Evolutionary conservation across 805 yeast species (phyloP), one percentile per base, ranked within the genome.

Genomic region (Starmerella bacillaris): DNA sequence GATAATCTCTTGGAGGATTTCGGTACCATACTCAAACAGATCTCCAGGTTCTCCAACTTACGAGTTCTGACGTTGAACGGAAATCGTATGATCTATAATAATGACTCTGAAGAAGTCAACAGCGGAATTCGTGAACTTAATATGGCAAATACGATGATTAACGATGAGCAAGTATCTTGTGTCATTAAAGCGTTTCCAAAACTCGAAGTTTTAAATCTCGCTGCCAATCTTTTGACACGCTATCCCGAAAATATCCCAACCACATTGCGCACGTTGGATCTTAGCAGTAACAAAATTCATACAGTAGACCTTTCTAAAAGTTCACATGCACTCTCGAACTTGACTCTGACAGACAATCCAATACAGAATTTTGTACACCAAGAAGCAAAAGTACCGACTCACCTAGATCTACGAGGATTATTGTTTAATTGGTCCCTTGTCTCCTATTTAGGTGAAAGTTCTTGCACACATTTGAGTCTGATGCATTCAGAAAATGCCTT

Each of bases 1-100:
- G 67, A 56, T 49, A 76, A 79, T 49, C 52, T 77, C 32, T 51
- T 79, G 27, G 48, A 49, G 16, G 54, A 60, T 35, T 48, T 72
- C 39, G 36, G 48, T 1, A 56, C 51, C 1, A 48, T 76, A 0
- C 46, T 61, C 34, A 41, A 47, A 1, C 51, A 74, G 11, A 39
- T 65, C 0, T 36, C 44, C 3, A 37, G 45, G 3, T 41, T 73
- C 17, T 40, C 40, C 0, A 38, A 40, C 0, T 41, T 80, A 5
- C 39, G 46, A 17, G 48, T 51, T 1, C 43, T 79, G 21, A 61
- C 65, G 28, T 44, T 78, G 30, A 72, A 70, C 26, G 61, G 60
- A 9, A 58, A 58, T 35, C 44, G 60, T 14, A 29, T 29, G 22
- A n/a, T n/a, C 6, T 22, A 33, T 5, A n/a, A 27, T 5, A 12